Base-by-base conservation (phyloP, 805 yeast genomes). In the Kuraishia ogatae region DNA sequence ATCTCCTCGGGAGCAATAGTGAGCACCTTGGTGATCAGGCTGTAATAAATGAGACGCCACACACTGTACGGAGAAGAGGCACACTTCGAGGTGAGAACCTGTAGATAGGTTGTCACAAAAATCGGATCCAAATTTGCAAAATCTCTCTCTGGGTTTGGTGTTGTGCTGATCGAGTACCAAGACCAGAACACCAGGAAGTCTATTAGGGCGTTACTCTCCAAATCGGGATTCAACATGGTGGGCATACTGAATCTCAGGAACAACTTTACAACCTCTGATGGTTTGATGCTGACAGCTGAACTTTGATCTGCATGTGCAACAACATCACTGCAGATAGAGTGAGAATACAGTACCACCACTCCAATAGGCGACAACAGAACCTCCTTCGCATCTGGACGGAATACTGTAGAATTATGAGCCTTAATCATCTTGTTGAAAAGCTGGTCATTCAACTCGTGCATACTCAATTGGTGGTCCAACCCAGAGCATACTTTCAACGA, bases 11-110 rank as follows among this genome's bases (percentile, higher is more conserved):
- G 80, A 35, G 83, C 67, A 21, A 78, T 64, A 8, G 86, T 78
- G 60, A 93, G 70, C 1, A 89, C 63, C 60, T 83, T 83, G 1
- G 87, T 82, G 39, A 89, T 68, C 49, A 89, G 71, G 0, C 92
- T 84, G 61, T 83, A 80, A 11, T 77, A 72, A 29, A 81, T 21
- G 3, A 39, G 13, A 13, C 53, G 43, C 35, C 23, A n/a, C 23
- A 26, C 48, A 8, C 51, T 47, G 79, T 66, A 51, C 66, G 64
- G 46, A 74, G 67, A 39, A 77, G 72, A 55, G 71, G 67, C 1
- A 69, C 61, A 39, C 71, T 63, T 3, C 65, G 61, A 4, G 69
- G 62, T 65, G 39, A 79, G 59, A 43, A 72, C 62, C 61, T 78
- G 80, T 19, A 82, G 64, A 57, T 71, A 79, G 8, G 71, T 61